Evolutionary conservation across 2,329 filamentous ascomycete species (phyloP), one percentile per base, ranked within the genome.

Genomic region (Scedosporium aurantiacum): DNA sequence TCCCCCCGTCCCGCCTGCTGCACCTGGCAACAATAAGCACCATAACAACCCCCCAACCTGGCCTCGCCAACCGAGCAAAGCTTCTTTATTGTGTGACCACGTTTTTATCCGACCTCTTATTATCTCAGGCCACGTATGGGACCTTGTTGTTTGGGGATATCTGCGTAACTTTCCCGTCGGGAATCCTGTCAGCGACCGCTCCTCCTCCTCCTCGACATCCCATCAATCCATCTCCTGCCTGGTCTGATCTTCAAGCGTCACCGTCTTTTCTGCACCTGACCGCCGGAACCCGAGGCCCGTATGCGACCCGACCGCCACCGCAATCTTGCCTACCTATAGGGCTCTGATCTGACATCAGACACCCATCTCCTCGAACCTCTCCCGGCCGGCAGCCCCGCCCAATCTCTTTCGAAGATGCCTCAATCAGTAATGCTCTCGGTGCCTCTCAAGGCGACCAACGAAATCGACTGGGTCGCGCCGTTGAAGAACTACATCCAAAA

Each of bases 401-500:
- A 23, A 10, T 28, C 32, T 7, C 32, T 68, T 43, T 37, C 45
- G 54, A 23, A 63, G 68, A 91, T 90, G 87, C 82, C 89, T 73
- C 89, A 95, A 79, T 87, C 91, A 67, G 92, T 92, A 64, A 97
- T 97, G 93, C 87, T 97, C 69, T 95, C 91, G 69, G 87, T 88
- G 82, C 93, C 93, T 72, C 83, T 97, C 70, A 97, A 89, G 84
- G 83, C 83, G 60, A 99, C 94, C 66, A 96, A 92, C 81, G 94
- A 99, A 79, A 96, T 99, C 72, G 94, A 99, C 82, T 99, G 94
- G 94, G 82, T 97, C 66, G 81, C 83, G 57, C 94, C 94, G 57
- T 82, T 99, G 67, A 97, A 97, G 79, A 80, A 82, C 66, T 97
- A 97, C 78, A 99, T 99, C 69, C 85, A 91, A 66, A 83, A 91